Evolutionary conservation across 1,139 yeast genomes (phyloP), one percentile per base, ranked within the genome.

Genomic region (Blastobotrys arbuscula): DNA sequence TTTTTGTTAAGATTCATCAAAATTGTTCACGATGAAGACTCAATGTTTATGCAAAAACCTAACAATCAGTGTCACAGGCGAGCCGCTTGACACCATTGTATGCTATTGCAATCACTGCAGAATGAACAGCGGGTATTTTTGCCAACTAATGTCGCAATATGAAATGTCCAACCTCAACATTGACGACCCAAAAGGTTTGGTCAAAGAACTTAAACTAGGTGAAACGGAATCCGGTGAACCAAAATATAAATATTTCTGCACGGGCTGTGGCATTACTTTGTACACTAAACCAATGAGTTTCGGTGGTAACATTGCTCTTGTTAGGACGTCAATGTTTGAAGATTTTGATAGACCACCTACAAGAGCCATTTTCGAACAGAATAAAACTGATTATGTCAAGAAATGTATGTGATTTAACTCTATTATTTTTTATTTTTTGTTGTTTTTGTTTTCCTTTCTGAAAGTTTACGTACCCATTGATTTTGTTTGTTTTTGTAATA

Each of bases 21-120:
- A n/a, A n/a, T n/a, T n/a, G n/a, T n/a, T n/a, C n/a, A n/a, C n/a
- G n/a, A n/a, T n/a, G n/a, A n/a, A n/a, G n/a, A n/a, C n/a, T 16
- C 3, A 30, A 19, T 62, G 66, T 53, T 40, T 58, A n/a, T 62
- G 66, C 41, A 62, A 62, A 18, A 50, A 55, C 10, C 51, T 62
- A 31, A 39, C 45, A 6, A 45, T 61, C 34, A 44, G 44, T 1
- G 44, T 59, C 12, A 39, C 26, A 12, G 55, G 57, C n/a, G 41
- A 50, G n/a, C 62, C 66, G 16, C 42, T 41, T 10, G 45, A 34
- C 13, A 51, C 52, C n/a, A 41, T 59, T 13, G 45, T 53, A 3
- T 63, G 66, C 50, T 63, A 53, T 46, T 63, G 66, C 46, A 12
- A 45, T 9, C 65, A 63, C 42, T 63, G 66, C 48, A 55, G 66